A percentile compares a stretch with the other conserved stretches of the same genome.
Evolutionary conservation across 768 basidiomycete species (phyloP).

Genomic region (Sporobolomyces phaffii): DNA sequence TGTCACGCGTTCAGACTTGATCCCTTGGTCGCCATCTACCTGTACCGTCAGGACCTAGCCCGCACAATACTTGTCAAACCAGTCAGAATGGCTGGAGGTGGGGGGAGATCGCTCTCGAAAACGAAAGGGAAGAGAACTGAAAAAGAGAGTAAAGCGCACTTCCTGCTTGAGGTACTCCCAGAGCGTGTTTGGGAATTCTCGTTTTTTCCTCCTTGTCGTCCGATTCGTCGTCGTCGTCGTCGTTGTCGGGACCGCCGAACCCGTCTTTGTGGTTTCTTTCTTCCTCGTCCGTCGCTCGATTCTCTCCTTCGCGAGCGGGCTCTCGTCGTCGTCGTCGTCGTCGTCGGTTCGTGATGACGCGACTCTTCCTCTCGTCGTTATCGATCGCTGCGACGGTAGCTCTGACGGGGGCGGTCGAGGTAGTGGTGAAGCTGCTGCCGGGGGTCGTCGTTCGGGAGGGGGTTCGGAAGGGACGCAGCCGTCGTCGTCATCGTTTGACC

Average conservation of each 20-base stretch:
- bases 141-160: conserved; percentile 45
- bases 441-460: too few species aligned
- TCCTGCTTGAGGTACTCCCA: conserved; percentile 92
- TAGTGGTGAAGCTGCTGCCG: too few species aligned
- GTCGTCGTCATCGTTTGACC: not conserved
- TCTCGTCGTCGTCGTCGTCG: not conserved
- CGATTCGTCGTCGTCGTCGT: not conserved
- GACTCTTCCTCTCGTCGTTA: too few species aligned
- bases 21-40: conserved; percentile 85
- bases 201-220: not conserved
- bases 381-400: too few species aligned
- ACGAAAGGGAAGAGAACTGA: too few species aligned
- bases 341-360: too few species aligned
- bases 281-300: not conserved
- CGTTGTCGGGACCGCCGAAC: too few species aligned
- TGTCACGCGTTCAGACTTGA: conserved; percentile 91
- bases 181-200: conserved; percentile 60
- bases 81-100: too few species aligned
- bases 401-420: too few species aligned
- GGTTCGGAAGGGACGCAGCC: too few species aligned
- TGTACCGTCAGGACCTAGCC: conserved; percentile 85
- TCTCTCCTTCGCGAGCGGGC: not conserved
- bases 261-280: not conserved
- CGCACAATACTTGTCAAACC: too few species aligned
- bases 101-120: conserved; percentile 51